A percentile compares a stretch with the other conserved stretches of the same genome.
phyloP scores from a whole-genome alignment of 495 filamentous ascomycete species.

The Cercophora newfieldiana region DNA sequence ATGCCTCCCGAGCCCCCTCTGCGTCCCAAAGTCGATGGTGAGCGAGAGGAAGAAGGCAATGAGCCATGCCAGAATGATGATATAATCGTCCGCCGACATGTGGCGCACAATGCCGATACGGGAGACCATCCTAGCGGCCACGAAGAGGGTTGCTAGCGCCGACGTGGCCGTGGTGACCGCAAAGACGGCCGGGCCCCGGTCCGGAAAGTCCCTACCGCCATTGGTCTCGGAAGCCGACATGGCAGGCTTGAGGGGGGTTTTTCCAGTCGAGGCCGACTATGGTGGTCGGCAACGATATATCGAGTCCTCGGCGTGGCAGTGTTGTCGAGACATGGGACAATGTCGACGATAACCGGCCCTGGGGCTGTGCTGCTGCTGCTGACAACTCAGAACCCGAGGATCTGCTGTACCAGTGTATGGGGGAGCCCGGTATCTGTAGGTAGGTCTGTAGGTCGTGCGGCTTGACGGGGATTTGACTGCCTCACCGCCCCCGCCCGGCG shows the following conservation, averaged over 20 bases:
- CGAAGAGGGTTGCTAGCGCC: conserved; percentile 66
- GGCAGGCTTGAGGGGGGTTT: background rate
- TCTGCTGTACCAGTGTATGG: background rate
- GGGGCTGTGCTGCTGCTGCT: background rate
- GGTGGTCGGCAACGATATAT: background rate
- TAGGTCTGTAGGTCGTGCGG: background rate
- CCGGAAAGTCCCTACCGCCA: conserved; percentile 37
- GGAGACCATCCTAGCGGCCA: conserved; percentile 69
- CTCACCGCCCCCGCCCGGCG: background rate
- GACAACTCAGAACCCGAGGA: background rate
- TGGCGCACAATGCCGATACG: conserved; percentile 70
- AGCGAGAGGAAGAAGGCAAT: conserved; percentile 76
- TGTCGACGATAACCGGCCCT: background rate
- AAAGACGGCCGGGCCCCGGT: conserved; percentile 67
- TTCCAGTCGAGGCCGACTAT: conserved; percentile 6
- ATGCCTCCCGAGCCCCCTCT: conserved; percentile 75
- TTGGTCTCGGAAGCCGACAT: conserved; percentile 7
- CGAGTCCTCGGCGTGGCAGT: conserved; percentile 1
- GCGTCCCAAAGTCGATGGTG: conserved; percentile 70
- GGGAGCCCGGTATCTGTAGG: background rate
- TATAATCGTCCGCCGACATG: conserved; percentile 74
- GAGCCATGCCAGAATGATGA: conserved; percentile 82
- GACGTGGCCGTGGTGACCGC: conserved; percentile 73
- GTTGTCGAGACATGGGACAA: conserved; percentile 4
- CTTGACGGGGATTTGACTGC: background rate